phyloP scores from a whole-genome alignment of 495 filamentous ascomycete species.

The Penicillium atrosanguineum region DNA sequence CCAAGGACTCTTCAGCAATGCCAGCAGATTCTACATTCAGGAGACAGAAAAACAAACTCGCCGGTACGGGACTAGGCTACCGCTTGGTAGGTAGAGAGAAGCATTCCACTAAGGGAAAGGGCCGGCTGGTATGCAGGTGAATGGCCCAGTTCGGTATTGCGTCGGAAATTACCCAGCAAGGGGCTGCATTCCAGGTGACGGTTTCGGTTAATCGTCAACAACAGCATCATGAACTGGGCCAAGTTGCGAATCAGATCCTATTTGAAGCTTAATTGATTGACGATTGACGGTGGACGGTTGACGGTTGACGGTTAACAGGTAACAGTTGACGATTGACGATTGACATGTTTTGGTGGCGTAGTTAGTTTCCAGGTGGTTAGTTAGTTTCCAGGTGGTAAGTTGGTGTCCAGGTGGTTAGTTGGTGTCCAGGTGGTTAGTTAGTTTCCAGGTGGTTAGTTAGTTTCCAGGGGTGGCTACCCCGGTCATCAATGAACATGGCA shows the following conservation, averaged over 20 bases:
- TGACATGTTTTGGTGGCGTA: too few relatives aligned
- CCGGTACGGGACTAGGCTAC: background rate
- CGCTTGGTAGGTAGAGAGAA: background rate
- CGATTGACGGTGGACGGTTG: background rate
- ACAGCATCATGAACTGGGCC: background rate
- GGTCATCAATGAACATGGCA: too few relatives aligned
- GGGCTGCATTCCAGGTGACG: conserved; percentile 16
- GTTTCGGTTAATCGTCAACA: conserved; percentile 8
- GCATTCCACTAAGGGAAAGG: conserved; percentile 15
- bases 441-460: too few relatives aligned
- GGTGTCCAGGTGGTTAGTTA: too few relatives aligned
- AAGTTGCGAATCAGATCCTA: background rate
- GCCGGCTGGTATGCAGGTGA: conserved; percentile 17
- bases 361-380: too few relatives aligned
- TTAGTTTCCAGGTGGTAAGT: too few relatives aligned
- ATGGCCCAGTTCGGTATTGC: conserved; percentile 1
- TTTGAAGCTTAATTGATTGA: background rate
- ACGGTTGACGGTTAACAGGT: too few relatives aligned
- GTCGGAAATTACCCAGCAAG: conserved; percentile 13
- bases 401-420: too few relatives aligned
- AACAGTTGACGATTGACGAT: too few relatives aligned
- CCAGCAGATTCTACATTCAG: conserved; percentile 14
- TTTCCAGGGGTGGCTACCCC: too few relatives aligned
- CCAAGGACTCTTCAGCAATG: conserved; percentile 3
- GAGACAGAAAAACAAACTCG: conserved; percentile 5